Percentiles rank a stretch among this genome's conserved stretches.
Evolutionary conservation across 1,284 basidiomycete genomes (phyloP).

Genomic region (Cystobasidium pallidum): DNA sequence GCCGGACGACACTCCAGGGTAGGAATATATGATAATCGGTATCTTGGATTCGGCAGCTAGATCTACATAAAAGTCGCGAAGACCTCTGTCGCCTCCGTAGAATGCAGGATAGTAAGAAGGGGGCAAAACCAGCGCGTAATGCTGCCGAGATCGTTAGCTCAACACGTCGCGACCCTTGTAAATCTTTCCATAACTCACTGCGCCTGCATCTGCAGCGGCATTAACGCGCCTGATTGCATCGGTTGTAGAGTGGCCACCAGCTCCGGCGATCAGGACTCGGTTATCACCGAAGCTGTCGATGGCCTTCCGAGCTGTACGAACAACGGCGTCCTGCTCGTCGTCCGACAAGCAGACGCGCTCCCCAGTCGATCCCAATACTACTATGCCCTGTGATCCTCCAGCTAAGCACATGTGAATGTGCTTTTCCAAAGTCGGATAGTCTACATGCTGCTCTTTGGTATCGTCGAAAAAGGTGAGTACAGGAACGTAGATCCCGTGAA

Average conservation of each 20-base stretch:
- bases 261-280: slow-evolving; percentile 15
- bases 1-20: slow-evolving; percentile 17
- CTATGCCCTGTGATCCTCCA: slow-evolving; percentile 12
- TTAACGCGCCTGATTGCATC: slow-evolving; percentile 23
- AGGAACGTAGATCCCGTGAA: slow-evolving; percentile 15
- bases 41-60: slow-evolving; percentile 12
- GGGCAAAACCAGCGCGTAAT: slow-evolving; percentile 15
- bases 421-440: slow-evolving; percentile 14
- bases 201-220: slow-evolving; percentile 17
- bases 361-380: slow-evolving; percentile 1
- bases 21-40: slow-evolving; percentile 14
- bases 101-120: slow-evolving; percentile 21
- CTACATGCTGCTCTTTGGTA: slow-evolving; percentile 25
- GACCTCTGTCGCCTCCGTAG: slow-evolving; percentile 22
- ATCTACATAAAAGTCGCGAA: slow-evolving; percentile 22
- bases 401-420: slow-evolving; percentile 20
- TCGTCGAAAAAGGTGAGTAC: slow-evolving; percentile 25
- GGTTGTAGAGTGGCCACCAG: slow-evolving; percentile 20
- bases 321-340: slow-evolving; percentile 12
- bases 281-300: slow-evolving; percentile 15
- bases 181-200: not conserved
- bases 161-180: not conserved
- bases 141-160: not conserved
- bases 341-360: slow-evolving; percentile 19
- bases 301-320: slow-evolving; percentile 19